Base-by-base conservation (phyloP, 179 eudicot species). In the Beta lomatogona region DNA sequence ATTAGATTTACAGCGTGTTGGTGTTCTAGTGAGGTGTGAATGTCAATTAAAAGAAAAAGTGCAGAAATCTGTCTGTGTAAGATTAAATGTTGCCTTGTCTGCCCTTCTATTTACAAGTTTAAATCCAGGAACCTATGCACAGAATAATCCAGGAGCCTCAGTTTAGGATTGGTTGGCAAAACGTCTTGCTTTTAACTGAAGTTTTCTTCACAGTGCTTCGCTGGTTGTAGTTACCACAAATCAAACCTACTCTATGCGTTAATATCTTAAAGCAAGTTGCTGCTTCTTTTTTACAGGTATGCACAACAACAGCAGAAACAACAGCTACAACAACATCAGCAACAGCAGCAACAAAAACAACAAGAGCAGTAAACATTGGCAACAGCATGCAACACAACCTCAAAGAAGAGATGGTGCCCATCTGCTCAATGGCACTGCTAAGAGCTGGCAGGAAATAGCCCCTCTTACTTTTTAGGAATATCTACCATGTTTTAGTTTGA, bases 241-340 rank as follows among this genome's bases (percentile, higher is more conserved):
- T 36, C 31, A 28, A 28, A 28, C 31, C 31, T 48, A 18, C 45
- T 18, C 41, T n/a, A 6, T 6, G 46, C 61, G 14, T 60, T 70
- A 71, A 18, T 63, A 52, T 66, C 79, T 81, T 63, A 81, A 14
- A 9, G 48, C 19, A 61, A 12, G 11, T 28, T 66, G 59, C 58
- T 76, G 71, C 68, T 28, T 28, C 1, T 28, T 28, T 28, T 71
- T 48, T 67, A 28, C 31, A 28, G 31, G 31, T 28, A 28, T 28
- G 31, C 31, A 28, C 31, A 28, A 28, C 31, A 28, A 28, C 31
- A 28, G 1, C 31, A 28, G 31, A 28, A 28, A 28, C 31, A 28
- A 28, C 31, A 28, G 31, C 31, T 2, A 28, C 31, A 28, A 28
- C 31, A 28, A 28, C 1, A 28, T 28, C 31, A 28, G 31, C 31